These are phyloP conservation scores for Tetradesmus lagerheimii DNA, from an alignment of 139 green algal genomes.

Conservation along the genomic window DNA sequence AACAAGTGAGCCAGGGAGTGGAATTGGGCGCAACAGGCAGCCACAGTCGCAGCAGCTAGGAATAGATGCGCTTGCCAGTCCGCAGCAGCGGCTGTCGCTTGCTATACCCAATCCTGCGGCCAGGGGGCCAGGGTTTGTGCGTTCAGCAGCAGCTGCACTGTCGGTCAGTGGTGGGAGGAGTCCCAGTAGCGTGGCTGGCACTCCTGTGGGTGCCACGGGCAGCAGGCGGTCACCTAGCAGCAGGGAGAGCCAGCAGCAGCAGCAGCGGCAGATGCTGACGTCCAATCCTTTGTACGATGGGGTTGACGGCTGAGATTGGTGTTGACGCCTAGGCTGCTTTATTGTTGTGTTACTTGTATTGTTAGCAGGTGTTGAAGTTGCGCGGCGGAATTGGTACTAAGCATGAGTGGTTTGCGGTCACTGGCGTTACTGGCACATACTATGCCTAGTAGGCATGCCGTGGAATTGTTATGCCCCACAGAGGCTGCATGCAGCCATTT, in stretches of 20 bases:
- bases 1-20: background rate
- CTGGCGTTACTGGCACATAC: too few relatives aligned
- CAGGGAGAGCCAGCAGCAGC: background rate
- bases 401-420: too few relatives aligned
- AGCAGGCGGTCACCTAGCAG: background rate
- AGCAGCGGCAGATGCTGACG: conserved; percentile 2
- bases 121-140: conserved; percentile 10
- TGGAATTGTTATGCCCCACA: too few relatives aligned
- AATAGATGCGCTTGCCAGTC: too few relatives aligned
- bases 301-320: background rate
- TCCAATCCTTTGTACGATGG: background rate
- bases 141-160: conserved; percentile 5
- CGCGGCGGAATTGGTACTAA: too few relatives aligned
- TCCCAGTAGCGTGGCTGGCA: background rate
- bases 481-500: too few relatives aligned
- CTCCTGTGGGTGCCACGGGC: background rate
- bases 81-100: background rate
- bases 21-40: background rate
- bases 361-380: too few relatives aligned
- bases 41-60: background rate
- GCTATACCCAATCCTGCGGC: background rate
- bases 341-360: too few relatives aligned
- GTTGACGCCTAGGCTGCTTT: too few relatives aligned
- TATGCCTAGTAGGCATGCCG: too few relatives aligned
- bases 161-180: background rate